Conservation (phyloP, 2,329 filamentous ascomycete genomes). For the Colletotrichum siamense region DNA sequence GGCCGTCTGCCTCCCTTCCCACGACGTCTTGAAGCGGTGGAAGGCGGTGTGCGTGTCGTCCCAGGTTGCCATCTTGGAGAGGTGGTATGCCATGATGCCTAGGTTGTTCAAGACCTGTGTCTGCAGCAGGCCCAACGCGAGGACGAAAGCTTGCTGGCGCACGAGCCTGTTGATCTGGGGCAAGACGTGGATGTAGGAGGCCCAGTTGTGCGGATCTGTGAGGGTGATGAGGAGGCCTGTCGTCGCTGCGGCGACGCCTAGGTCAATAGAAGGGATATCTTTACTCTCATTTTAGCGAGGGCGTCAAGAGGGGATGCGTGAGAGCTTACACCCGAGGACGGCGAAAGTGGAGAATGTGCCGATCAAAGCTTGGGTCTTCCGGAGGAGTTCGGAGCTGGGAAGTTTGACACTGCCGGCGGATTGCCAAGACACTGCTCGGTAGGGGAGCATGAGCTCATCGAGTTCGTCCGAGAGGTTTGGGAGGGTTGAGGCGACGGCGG, state of each 20-base stretch:
- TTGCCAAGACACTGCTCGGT: not conserved
- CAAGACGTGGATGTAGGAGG: not conserved
- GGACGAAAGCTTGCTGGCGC: not conserved
- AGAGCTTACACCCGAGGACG: not conserved
- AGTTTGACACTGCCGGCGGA: not conserved
- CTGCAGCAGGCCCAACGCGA: not conserved
- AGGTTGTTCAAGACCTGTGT: not conserved
- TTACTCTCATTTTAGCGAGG: not conserved
- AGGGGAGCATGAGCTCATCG: not conserved
- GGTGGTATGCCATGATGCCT: not conserved
- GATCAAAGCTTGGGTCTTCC: not conserved
- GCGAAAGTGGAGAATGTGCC: not conserved
- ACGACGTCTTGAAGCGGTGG: not conserved
- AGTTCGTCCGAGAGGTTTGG: not conserved
- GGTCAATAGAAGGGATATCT: not conserved
- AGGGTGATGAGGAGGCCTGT: not conserved
- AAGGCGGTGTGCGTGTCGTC: not conserved
- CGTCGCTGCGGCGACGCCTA: not conserved
- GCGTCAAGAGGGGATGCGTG: not conserved
- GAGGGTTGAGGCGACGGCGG: not conserved
- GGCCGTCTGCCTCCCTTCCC: not conserved
- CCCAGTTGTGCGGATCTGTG: not conserved
- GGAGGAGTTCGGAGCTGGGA: not conserved
- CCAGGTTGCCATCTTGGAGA: not conserved
- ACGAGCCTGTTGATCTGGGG: not conserved